Evolutionary conservation across 2,329 filamentous ascomycete species (phyloP), one percentile per base, ranked within the genome.

Genomic region (Sarocladiaceae sp.): DNA sequence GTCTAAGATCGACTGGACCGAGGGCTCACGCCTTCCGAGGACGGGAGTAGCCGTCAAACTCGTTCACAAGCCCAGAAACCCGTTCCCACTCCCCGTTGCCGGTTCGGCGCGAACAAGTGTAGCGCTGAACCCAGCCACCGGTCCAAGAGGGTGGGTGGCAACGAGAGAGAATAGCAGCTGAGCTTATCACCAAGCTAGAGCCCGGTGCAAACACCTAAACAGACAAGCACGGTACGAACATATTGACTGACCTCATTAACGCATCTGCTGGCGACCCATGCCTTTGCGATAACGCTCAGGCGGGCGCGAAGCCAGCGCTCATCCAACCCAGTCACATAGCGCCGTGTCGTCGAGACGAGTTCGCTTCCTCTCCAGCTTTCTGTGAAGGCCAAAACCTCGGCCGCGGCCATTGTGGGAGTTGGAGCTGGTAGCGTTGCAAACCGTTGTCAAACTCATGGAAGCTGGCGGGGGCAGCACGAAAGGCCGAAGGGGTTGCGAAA

Each of bases 401-500:
- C 72, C 65, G 76, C 68, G 67, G 79, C 78, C 79, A 82, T 82
- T 65, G 62, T 78, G 74, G 66, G 66, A 71, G 67, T 71, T 67
- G 61, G 66, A 70, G 66, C 70, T 75, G 66, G 66, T 73, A 59
- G 64, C 62, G 61, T 71, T 62, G 65, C 65, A 62, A 59, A 59
- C 59, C 58, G 66, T 62, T 67, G 66, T 70, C 67, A 71, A 65
- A 77, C 72, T 72, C 78, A 82, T 82, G 76, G 74, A 74, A 71
- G 71, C 74, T 72, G 60, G 55, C 58, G 53, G 55, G 10, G 40
- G 40, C 10, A 44, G 40, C 46, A 53, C 36, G 18, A 25, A 20
- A 55, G 58, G 44, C 44, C 20, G 28, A 7, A 22, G 37, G 26
- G n/a, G n/a, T n/a, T n/a, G 15, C 29, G 29, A 22, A 33, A 48